Evolutionary conservation across 2,329 filamentous ascomycete genomes (phyloP).

Genomic region (Claviceps sp.): DNA sequence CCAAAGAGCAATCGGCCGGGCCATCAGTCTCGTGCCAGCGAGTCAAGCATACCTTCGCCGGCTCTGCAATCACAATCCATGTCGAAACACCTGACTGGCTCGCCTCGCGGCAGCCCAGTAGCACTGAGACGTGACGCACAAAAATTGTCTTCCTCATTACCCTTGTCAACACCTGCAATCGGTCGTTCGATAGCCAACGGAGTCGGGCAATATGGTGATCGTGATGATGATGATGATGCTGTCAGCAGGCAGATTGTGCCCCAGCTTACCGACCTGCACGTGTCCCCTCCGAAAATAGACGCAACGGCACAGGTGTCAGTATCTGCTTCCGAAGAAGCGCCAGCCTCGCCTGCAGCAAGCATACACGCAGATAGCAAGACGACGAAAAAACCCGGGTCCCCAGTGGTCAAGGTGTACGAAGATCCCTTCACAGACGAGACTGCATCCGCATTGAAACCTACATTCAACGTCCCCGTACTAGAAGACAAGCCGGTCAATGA

Average conservation of each 20-base stretch:
- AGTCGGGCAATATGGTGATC: slow-evolving; percentile 18
- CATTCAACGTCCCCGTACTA: slow-evolving; percentile 36
- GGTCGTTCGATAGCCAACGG: slow-evolving; percentile 38
- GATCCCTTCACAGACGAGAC: slow-evolving; percentile 43
- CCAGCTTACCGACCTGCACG: slow-evolving; percentile 24
- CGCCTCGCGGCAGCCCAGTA: slow-evolving; percentile 29
- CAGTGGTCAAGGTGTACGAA: slow-evolving; percentile 42
- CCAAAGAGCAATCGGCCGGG: slow-evolving; percentile 30
- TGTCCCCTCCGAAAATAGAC: slow-evolving; percentile 16
- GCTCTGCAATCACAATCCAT: slow-evolving; percentile 15
- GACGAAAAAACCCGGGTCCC: slow-evolving; percentile 3
- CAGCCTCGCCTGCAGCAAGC: slow-evolving; percentile 6
- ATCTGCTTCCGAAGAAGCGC: slow-evolving; percentile 4
- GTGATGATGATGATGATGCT: slow-evolving; percentile 15
- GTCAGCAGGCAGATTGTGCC: slow-evolving; percentile 39
- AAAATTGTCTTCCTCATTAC: slow-evolving; percentile 5
- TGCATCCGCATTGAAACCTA: slow-evolving; percentile 26
- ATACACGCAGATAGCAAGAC: neutral
- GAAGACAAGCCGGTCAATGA: slow-evolving; percentile 50
- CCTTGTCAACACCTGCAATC: slow-evolving; percentile 9
- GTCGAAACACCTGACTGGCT: slow-evolving; percentile 23
- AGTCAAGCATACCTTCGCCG: slow-evolving; percentile 36
- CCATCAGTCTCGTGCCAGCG: slow-evolving; percentile 36
- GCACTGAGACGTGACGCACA: slow-evolving; percentile 22
- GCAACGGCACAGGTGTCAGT: slow-evolving; percentile 3